Evolutionary conservation across 2,329 filamentous ascomycete genomes (phyloP).

Genomic region (Phaeophleospora eucalypticola): DNA sequence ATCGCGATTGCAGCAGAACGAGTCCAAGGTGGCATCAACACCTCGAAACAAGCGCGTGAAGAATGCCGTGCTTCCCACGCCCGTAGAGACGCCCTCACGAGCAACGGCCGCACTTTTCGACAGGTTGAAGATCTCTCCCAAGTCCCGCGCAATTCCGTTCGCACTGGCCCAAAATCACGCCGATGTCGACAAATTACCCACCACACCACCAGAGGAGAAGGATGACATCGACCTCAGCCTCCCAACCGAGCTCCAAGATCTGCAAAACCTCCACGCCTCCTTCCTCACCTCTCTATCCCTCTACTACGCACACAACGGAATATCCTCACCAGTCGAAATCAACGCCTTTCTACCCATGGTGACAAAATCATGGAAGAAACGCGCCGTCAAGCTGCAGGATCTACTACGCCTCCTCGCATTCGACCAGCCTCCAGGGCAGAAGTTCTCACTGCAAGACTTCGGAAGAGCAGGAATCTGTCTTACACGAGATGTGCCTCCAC

Average conservation of each 20-base stretch:
- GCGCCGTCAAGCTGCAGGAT: conserved; percentile 44
- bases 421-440: conserved; percentile 22
- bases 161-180: conserved; percentile 17
- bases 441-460: conserved; percentile 27
- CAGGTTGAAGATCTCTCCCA: conserved; percentile 28
- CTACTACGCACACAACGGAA: conserved; percentile 49
- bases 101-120: conserved; percentile 33
- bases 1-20: conserved; percentile 1
- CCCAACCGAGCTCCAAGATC: conserved; percentile 41
- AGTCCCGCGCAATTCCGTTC: conserved; percentile 19
- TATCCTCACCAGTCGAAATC: conserved; percentile 42
- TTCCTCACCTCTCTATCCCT: conserved; percentile 49
- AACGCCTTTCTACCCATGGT: conserved; percentile 38
- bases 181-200: conserved; percentile 31
- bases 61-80: conserved; percentile 27
- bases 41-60: conserved; percentile 33
- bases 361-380: conserved; percentile 44
- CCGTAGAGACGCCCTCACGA: conserved; percentile 34
- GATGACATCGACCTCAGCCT: conserved; percentile 25
- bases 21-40: conserved; percentile 19
- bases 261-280: conserved; percentile 45
- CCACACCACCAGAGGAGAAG: conserved; percentile 23
- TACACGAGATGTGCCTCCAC: conserved; percentile 10
- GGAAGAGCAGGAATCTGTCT: conserved; percentile 30
- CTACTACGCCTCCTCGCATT: conserved; percentile 45